Evolutionary conservation across 2,329 filamentous ascomycete species (phyloP).

Genomic region (Rhynchosporium agropyri): DNA sequence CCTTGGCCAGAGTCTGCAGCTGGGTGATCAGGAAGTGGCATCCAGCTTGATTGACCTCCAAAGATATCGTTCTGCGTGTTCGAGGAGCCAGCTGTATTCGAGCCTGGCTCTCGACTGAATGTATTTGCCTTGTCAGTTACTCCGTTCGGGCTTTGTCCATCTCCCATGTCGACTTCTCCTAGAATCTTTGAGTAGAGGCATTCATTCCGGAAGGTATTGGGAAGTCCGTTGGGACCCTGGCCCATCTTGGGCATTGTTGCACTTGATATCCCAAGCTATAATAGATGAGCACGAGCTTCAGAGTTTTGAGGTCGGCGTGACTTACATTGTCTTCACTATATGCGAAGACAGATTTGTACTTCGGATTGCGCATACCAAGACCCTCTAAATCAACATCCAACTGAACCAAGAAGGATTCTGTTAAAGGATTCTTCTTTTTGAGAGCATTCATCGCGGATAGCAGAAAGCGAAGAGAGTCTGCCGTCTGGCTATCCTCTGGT

Average conservation of each 20-base stretch:
- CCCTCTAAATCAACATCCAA: conserved; percentile 88
- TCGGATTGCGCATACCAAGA: conserved; percentile 63
- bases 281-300: conserved; percentile 23
- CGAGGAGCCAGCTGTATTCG: conserved; percentile 22
- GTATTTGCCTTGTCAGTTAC: conserved; percentile 2
- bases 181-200: conserved; percentile 28
- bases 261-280: conserved; percentile 36
- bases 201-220: conserved; percentile 20
- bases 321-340: conserved; percentile 43
- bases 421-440: conserved; percentile 85
- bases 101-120: conserved; percentile 20
- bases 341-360: conserved; percentile 56
- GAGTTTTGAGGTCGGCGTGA: conserved; percentile 8
- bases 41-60: conserved; percentile 30
- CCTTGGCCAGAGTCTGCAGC: conserved; percentile 24
- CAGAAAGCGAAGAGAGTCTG: conserved; percentile 84
- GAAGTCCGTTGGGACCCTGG: not conserved
- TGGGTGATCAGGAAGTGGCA: conserved; percentile 18
- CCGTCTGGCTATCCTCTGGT: conserved; percentile 79
- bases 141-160: conserved; percentile 22
- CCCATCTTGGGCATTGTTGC: conserved; percentile 29
- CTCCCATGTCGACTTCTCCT: conserved; percentile 11
- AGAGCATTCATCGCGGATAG: conserved; percentile 88
- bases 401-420: conserved; percentile 92
- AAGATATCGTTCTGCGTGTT: conserved; percentile 21